Conservation (phyloP, 768 basidiomycete genomes). For the Lactifluus piperatus region DNA sequence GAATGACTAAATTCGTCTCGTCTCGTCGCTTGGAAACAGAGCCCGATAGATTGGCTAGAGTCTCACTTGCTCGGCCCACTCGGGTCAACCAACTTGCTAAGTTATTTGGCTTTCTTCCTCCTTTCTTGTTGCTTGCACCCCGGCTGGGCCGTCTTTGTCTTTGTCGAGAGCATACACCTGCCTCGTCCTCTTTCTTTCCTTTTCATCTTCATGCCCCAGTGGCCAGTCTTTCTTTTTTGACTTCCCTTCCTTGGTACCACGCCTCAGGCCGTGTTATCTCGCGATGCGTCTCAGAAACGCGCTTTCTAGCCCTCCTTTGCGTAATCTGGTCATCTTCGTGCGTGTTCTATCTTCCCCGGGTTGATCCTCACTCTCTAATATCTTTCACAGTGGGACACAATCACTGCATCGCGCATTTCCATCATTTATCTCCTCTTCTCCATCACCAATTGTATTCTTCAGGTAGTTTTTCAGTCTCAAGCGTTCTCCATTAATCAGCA, state of each 20-base stretch:
- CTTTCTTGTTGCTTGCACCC: background rate
- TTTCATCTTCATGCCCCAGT: slow-evolving; percentile 39
- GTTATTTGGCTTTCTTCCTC: background rate
- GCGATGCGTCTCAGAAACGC: slow-evolving; percentile 36
- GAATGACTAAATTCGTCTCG: background rate
- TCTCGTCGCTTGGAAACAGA: background rate
- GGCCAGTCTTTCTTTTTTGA: slow-evolving; percentile 31
- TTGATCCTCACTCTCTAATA: background rate
- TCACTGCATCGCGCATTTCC: slow-evolving; percentile 61
- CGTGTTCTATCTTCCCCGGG: slow-evolving; percentile 21
- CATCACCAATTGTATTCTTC: slow-evolving; percentile 53
- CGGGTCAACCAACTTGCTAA: no score
- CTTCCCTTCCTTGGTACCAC: no score
- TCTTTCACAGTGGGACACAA: slow-evolving; percentile 49
- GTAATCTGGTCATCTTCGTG: slow-evolving; percentile 42
- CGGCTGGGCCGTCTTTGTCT: slow-evolving; percentile 11
- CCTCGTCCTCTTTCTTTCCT: slow-evolving; percentile 22
- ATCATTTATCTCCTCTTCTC: slow-evolving; percentile 61
- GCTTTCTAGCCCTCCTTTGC: slow-evolving; percentile 30
- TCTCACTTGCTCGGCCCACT: no score
- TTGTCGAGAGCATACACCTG: slow-evolving; percentile 16
- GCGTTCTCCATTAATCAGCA: slow-evolving; percentile 57
- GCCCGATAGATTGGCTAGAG: no score
- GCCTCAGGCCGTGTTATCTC: no score
- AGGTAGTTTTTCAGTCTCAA: slow-evolving; percentile 58